Base-by-base conservation (phyloP, 129 eudicot genomes). In the Erigeron canadensis region DNA sequence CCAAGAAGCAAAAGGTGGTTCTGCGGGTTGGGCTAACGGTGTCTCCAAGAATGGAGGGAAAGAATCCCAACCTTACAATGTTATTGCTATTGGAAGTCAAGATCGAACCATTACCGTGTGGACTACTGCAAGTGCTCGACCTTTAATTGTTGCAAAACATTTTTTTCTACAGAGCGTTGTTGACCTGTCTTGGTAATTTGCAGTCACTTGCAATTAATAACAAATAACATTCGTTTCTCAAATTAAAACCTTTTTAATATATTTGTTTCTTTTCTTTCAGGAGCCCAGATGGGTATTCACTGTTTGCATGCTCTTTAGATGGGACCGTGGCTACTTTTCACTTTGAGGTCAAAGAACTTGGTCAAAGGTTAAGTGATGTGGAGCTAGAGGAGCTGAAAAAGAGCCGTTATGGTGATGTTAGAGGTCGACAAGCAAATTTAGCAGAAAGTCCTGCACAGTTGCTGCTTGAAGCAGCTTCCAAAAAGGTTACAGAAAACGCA, bases 91-190 rank as follows among this genome's bases (percentile, higher is more conserved):
- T 39, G 99, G 99, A 38, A 95, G 99, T 78, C 99, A 95, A 79
- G 99, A 95, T 65, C 91, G 97, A 22, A 95, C 99, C 16, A 90
- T 95, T 65, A 95, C 99, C 13, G 97, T 95, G 15, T 95, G 99
- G 99, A 95, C 95, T 2, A 95, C 99, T 18, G 95, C 99, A 39
- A 95, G 99, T 70, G 88, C 99, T n/a, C 96, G 99, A 34, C 99
- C 99, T 75, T 94, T 95, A 47, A 83, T 86, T 73, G 99, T 95
- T 74, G 97, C 99, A 16, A 95, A 88, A 80, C 99, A 95, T 83
- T 95, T 95, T 81, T 95, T 95, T 73, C 45, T 85, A 59, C 99
- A 95, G 75, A 95, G 99, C 69, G 96, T 95, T 19, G 99, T 90
- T 16, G 99, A 95, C 76, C 83, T 95, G 57, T 82, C 99, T 57